Conservation (phyloP, 441 rosid genomes). For the Biscutella laevigata region DNA sequence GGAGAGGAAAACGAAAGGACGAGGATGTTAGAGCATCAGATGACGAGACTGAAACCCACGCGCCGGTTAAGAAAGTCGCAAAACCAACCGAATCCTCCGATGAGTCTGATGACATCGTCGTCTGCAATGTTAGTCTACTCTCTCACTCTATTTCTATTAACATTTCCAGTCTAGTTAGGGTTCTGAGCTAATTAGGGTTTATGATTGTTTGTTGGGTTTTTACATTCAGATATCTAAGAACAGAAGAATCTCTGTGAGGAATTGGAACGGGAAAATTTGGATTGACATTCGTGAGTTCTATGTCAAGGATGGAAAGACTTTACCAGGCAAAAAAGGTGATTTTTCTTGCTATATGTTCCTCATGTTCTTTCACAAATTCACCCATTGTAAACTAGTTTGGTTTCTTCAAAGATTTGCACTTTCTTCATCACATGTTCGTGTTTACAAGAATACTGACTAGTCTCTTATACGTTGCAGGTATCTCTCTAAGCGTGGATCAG, state of each 20-base stretch:
- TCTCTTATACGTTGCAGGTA: conserved; percentile 36
- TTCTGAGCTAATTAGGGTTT: conserved; percentile 9
- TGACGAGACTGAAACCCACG: conserved; percentile 42
- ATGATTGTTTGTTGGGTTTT: background rate
- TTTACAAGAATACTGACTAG: background rate
- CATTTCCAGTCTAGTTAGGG: background rate
- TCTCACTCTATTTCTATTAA: background rate
- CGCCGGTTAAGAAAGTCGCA: conserved; percentile 54
- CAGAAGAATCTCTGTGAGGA: conserved; percentile 76
- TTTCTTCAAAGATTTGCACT: background rate
- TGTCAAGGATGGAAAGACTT: conserved; percentile 64
- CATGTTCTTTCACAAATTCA: background rate
- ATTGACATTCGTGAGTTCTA: conserved; percentile 92
- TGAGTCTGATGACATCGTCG: conserved; percentile 52
- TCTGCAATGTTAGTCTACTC: conserved; percentile 51
- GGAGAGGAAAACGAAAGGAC: conserved; percentile 67
- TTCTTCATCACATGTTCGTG: background rate
- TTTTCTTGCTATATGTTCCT: background rate
- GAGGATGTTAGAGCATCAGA: conserved; percentile 42
- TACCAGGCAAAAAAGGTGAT: conserved; percentile 80
- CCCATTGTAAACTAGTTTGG: no score
- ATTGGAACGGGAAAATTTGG: conserved; percentile 71
- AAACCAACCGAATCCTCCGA: conserved; percentile 37
- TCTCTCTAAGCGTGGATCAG: conserved; percentile 66
- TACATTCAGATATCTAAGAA: conserved; percentile 64